Evolutionary conservation across 331 rosid genomes (phyloP).

Genomic region (Ulmus americana): DNA sequence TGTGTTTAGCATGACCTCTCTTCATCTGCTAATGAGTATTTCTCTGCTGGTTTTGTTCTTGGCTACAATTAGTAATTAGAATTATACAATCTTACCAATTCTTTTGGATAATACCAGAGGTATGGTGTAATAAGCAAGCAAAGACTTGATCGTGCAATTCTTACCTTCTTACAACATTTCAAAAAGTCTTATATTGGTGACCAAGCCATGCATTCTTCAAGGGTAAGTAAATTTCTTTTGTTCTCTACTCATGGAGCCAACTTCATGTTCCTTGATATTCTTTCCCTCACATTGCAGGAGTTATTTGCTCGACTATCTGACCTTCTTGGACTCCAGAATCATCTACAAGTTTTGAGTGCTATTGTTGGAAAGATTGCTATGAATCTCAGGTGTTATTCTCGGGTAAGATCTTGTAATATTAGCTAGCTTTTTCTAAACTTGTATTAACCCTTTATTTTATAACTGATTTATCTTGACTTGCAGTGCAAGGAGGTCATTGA

Average conservation of each 20-base stretch:
- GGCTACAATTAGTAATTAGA: not conserved
- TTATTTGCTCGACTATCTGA: conserved; percentile 62
- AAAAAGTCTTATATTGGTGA: conserved; percentile 92
- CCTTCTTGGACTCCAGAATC: conserved; percentile 83
- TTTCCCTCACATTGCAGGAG: conserved; percentile 46
- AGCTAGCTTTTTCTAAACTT: conserved; percentile 5
- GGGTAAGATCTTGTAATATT: conserved; percentile 37
- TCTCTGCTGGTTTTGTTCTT: not conserved
- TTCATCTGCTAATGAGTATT: not conserved
- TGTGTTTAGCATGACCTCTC: not conserved
- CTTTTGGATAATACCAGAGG: conserved; percentile 51
- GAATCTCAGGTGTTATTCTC: conserved; percentile 68
- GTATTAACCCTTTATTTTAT: not conserved
- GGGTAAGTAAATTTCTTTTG: conserved; percentile 40
- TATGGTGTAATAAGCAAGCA: conserved; percentile 85
- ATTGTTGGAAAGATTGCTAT: conserved; percentile 75
- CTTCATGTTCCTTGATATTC: not conserved
- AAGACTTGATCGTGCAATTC: conserved; percentile 92
- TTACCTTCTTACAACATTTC: conserved; percentile 84
- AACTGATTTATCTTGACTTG: conserved; percentile 10
- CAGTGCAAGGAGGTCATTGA: conserved; percentile 92
- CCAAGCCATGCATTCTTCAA: conserved; percentile 98
- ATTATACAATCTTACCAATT: not conserved
- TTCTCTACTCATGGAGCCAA: not conserved
- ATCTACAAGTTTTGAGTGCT: conserved; percentile 58